Percentiles rank a stretch among this genome's conserved stretches.
phyloP scores from a whole-genome alignment of 768 basidiomycete species.

The Panaeolus cyanescens region DNA sequence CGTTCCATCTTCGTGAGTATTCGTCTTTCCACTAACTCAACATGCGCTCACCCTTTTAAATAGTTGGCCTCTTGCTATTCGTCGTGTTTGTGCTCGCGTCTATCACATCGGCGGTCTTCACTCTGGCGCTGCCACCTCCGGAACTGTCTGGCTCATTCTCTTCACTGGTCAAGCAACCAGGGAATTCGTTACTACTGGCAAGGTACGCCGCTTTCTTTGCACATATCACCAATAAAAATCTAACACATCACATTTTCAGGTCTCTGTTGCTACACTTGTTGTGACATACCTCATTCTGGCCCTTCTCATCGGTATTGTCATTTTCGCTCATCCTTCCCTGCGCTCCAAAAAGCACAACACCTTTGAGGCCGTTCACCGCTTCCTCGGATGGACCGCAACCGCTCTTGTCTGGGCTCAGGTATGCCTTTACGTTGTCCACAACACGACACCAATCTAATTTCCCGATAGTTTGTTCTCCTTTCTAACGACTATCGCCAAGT shows the following conservation, averaged over 20 bases:
- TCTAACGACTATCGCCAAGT: slow-evolving; percentile 51
- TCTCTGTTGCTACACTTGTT: slow-evolving; percentile 46
- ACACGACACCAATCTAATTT: not conserved
- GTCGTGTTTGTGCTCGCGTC: slow-evolving; percentile 53
- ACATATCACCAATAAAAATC: not conserved
- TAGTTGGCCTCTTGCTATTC: slow-evolving; percentile 58
- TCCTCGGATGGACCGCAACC: slow-evolving; percentile 56
- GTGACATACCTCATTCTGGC: slow-evolving; percentile 53
- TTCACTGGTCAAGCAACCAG: slow-evolving; percentile 54
- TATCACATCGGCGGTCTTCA: slow-evolving; percentile 65
- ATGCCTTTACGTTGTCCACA: not conserved
- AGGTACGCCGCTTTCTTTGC: slow-evolving; percentile 24
- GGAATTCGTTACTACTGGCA: slow-evolving; percentile 40
- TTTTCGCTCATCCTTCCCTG: slow-evolving; percentile 52
- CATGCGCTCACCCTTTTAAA: not conserved
- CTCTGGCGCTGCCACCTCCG: slow-evolving; percentile 58
- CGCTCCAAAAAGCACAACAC: slow-evolving; percentile 49
- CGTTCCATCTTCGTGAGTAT: slow-evolving; percentile 48
- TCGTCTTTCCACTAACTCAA: not conserved
- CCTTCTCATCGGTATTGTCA: slow-evolving; percentile 48
- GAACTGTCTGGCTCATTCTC: slow-evolving; percentile 51
- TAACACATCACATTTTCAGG: slow-evolving; percentile 23
- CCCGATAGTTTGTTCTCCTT: slow-evolving; percentile 46
- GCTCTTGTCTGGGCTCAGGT: slow-evolving; percentile 59
- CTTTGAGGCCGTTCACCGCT: slow-evolving; percentile 61